Conservation (phyloP, 2,329 filamentous ascomycete genomes). For the Fusarium graminum region DNA sequence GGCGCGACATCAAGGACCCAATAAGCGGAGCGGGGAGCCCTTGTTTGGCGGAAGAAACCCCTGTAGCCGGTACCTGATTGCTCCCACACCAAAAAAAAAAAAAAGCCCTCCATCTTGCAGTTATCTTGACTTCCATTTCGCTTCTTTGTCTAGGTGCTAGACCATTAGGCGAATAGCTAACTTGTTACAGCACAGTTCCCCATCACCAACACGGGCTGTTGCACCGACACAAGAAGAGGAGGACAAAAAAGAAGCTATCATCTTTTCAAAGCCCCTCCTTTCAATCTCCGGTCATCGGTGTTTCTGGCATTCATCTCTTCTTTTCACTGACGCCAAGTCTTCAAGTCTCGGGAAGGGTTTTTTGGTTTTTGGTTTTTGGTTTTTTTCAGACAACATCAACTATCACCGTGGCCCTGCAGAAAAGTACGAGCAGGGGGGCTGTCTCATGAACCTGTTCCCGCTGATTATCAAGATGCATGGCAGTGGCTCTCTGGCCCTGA, state of each 20-base stretch:
- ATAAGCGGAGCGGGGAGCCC: conserved; percentile 37
- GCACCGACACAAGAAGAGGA: background rate
- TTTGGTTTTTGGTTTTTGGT: background rate
- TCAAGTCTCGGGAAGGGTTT: conserved; percentile 26
- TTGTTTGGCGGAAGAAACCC: conserved; percentile 43
- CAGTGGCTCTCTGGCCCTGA: conserved; percentile 10
- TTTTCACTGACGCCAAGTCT: conserved; percentile 29
- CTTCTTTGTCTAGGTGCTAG: conserved; percentile 37
- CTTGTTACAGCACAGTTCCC: conserved; percentile 22
- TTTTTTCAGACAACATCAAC: conserved; percentile 21
- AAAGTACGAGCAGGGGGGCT: conserved; percentile 2
- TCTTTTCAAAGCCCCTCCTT: conserved; percentile 7
- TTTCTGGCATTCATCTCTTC: conserved; percentile 18
- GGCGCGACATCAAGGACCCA: conserved; percentile 35
- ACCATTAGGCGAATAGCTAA: conserved; percentile 23
- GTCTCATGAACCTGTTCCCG: conserved; percentile 20
- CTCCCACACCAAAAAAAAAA: conserved; percentile 40
- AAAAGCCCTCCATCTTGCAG: conserved; percentile 10
- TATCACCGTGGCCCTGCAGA: conserved; percentile 22
- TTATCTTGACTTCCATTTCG: conserved; percentile 38
- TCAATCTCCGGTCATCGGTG: conserved; percentile 25
- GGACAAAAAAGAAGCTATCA: background rate
- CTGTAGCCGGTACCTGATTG: conserved; percentile 49
- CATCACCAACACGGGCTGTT: conserved; percentile 16
- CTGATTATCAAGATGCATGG: conserved; percentile 29